Base-by-base conservation (phyloP, 306 rosid species). In the Acmispon strigosus region DNA sequence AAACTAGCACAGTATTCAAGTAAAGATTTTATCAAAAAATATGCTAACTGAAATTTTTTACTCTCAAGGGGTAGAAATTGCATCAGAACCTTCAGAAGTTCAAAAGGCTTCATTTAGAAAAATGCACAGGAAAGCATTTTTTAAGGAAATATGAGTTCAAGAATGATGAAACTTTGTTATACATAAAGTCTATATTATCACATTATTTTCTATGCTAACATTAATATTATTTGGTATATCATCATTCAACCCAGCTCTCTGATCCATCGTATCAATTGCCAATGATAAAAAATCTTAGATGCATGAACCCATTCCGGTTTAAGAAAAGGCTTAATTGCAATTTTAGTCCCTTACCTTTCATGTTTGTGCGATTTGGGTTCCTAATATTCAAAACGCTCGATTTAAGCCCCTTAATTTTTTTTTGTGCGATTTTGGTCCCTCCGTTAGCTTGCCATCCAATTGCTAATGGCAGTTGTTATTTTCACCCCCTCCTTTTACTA, bases 81-180 rank as follows among this genome's bases (percentile, higher is more conserved):
- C 41, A 62, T 20, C 50, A 34, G 42, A 75, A 56, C 45, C 47
- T 71, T 20, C 50, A 34, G 42, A 75, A 56, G 54, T 57, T 71
- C 22, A 1, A 11, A 43, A 58, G 4, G 20, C 14, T 58, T 29
- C 52, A 47, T 48, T 34, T 51, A 39, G n/a, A 13, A 48, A 55
- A 56, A 18, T 32, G 53, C 44, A 41, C 22, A 53, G n/a, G 19
- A 17, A 24, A 45, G 57, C 3, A 11, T 44, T 11, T 27, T 50
- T 7, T 0, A 17, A 43, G 47, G 47, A 44, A 57, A 56, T 27
- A 22, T 24, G 65, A 69, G 16, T 39, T 41, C 17, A 14, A 19
- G 14, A 42, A 20, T 54, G 54, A 11, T 43, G 27, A 42, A 17
- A 10, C 27, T 19, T 37, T 0, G 18, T 10, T 12, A 57, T 6